Base-by-base conservation (phyloP, 345 rosid genomes). In the Carallia brachiata region DNA sequence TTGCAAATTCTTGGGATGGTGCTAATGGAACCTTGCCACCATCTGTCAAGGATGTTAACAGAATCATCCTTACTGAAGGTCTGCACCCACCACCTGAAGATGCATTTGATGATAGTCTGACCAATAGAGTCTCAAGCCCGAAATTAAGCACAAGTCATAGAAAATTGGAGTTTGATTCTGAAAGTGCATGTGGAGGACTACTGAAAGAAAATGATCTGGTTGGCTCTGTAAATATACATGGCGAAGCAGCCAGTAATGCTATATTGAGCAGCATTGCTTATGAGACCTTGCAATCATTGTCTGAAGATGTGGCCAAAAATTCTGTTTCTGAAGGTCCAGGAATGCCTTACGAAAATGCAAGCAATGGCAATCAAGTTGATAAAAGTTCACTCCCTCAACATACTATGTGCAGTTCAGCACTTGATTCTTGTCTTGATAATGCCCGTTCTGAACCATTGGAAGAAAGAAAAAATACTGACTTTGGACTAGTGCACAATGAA, bases 371-470 rank as follows among this genome's bases (percentile, higher is more conserved):
- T 58, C 69, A 66, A 72, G 68, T 50, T 30, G 69, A 47, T 70
- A 62, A 73, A 64, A 44, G 47, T 58, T 67, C 71, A n/a, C 61
- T 62, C 50, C 58, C 57, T 66, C 70, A 66, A 40, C 72, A 69
- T 52, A 65, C 68, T 61, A 70, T n/a, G 13, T 70, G 57, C 1
- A 61, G 50, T 31, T 64, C 19, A 55, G 48, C 44, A 36, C 71
- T 17, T 56, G 71, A 64, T 53, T 23, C 64, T 61, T 12, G 44
- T 52, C 57, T 44, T 30, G 67, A 61, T 52, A 57, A 31, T 52
- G 39, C 53, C 36, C 13, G n/a, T 34, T n/a, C 47, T 70, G 81
- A 77, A 60, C 67, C 68, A 69, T 52, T 64, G 27, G 75, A 64
- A 68, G 74, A 55, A 61, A 37, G 27, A 36, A 23, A 55, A 61